A percentile compares a stretch with the other conserved stretches of the same genome.
phyloP scores from a whole-genome alignment of 805 yeast species.

The Grigorovia yakushimaensis region DNA sequence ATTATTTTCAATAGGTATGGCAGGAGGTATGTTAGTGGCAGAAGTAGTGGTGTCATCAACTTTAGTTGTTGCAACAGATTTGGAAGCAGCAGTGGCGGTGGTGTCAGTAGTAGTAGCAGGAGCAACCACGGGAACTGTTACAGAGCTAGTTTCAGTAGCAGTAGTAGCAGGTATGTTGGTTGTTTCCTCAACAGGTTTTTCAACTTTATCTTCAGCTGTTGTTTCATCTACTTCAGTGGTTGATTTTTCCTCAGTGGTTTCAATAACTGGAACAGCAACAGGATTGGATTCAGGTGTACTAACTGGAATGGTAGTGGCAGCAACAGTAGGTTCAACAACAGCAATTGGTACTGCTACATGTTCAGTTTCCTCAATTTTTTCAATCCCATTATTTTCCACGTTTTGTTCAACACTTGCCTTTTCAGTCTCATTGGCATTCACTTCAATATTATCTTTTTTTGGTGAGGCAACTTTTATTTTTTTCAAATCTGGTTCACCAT shows the following conservation, averaged over 20 bases:
- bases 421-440: neutral
- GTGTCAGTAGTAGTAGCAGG: no score
- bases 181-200: neutral
- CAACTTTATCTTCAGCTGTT: neutral
- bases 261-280: neutral
- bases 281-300: conserved; percentile 2
- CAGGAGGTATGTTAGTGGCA: no score
- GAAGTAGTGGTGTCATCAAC: no score
- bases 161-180: no score
- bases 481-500: conserved; percentile 14
- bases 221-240: neutral
- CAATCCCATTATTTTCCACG: neutral
- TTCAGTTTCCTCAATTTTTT: neutral
- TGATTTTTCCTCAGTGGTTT: neutral
- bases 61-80: no score
- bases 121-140: no score
- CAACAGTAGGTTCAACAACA: conserved; percentile 6
- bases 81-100: no score
- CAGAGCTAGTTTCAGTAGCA: no score
- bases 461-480: conserved; percentile 3
- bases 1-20: no score
- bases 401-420: neutral
- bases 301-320: conserved; percentile 2
- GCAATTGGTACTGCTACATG: neutral
- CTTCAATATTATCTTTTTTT: neutral